Evolutionary conservation across 108 stramenopile genomes (phyloP).

Genomic region (Cyclotella atomus): DNA sequence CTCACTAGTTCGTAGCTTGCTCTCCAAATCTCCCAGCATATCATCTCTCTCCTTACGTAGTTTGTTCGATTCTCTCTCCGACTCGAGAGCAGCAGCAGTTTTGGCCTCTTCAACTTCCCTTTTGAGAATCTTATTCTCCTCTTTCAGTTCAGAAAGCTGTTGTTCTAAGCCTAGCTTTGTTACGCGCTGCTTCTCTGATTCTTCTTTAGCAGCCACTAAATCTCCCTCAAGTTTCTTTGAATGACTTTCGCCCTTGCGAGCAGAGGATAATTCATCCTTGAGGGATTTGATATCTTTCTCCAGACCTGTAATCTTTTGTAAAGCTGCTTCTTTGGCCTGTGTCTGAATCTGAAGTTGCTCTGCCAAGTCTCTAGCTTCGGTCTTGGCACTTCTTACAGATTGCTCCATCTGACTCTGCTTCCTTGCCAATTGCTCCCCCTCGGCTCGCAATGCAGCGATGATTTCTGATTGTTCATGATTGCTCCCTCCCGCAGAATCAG

Average conservation of each 20-base stretch:
- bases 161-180: conserved; percentile 70
- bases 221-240: conserved; percentile 73
- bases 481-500: conserved; percentile 31
- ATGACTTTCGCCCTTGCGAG: conserved; percentile 71
- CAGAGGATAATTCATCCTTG: conserved; percentile 60
- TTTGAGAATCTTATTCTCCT: conserved; percentile 59
- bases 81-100: conserved; percentile 60
- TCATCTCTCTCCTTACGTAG: conserved; percentile 73
- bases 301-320: conserved; percentile 52
- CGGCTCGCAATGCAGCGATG: conserved; percentile 67
- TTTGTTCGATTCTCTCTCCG: conserved; percentile 59
- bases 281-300: conserved; percentile 63
- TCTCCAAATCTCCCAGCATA: conserved; percentile 68
- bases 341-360: conserved; percentile 60
- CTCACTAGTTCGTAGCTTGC: conserved; percentile 74
- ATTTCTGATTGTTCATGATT: conserved; percentile 56
- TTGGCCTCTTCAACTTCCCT: conserved; percentile 57
- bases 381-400: conserved; percentile 68
- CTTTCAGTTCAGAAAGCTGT: conserved; percentile 68
- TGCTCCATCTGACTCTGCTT: conserved; percentile 85
- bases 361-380: conserved; percentile 60
- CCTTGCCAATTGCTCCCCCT: conserved; percentile 73
- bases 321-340: conserved; percentile 31
- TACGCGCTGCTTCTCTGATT: conserved; percentile 62
- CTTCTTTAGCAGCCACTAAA: conserved; percentile 57